Base-by-base conservation (phyloP, 805 yeast species). In the Dipodascus geniculatus region DNA sequence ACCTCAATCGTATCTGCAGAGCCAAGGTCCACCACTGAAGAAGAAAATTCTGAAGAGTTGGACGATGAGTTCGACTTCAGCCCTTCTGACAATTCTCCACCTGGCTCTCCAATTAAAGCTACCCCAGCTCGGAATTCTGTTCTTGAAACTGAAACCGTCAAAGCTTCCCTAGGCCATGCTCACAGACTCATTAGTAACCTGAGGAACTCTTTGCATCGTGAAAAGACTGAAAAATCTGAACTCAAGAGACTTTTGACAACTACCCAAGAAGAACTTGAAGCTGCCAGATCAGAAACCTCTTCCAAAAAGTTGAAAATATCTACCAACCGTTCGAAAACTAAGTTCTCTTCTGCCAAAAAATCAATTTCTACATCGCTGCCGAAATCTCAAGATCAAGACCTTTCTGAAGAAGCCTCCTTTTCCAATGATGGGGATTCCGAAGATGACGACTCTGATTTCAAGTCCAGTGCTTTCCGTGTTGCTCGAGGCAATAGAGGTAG, bases 91-190 rank as follows among this genome's bases (percentile, higher is more conserved):
- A 55, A 56, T 9, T 60, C 67, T 3, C 65, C 69, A 23, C 66
- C 68, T 11, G 31, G 57, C 42, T 67, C 71, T 2, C 71, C 71
- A 1, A 60, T 68, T 44, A 66, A 66, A 50, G 62, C 61, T 1
- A 61, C 69, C 8, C 67, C 68, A 3, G 57, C 65, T 9, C 61
- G 63, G 48, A 60, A 65, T 52, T 54, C 63, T 14, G 63, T 57
- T n/a, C 61, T 85, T 48, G 87, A 85, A 61, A 69, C 78, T 1
- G 90, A 86, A 61, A 82, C 89, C 0, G 67, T 85, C 58, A 74
- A 76, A 57, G 75, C 84, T 0, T 82, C 85, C 22, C 72, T 87
- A 59, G 72, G 74, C 17, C 86, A 77, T 66, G 84, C 90, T 2
- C 79, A 82, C 60, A 73, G 75, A 56, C 76, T 81, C 1, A 80